A percentile compares a stretch with the other conserved stretches of the same genome.
Conservation (phyloP, 108 stramenopile genomes). For the Nitzschia sp. region DNA sequence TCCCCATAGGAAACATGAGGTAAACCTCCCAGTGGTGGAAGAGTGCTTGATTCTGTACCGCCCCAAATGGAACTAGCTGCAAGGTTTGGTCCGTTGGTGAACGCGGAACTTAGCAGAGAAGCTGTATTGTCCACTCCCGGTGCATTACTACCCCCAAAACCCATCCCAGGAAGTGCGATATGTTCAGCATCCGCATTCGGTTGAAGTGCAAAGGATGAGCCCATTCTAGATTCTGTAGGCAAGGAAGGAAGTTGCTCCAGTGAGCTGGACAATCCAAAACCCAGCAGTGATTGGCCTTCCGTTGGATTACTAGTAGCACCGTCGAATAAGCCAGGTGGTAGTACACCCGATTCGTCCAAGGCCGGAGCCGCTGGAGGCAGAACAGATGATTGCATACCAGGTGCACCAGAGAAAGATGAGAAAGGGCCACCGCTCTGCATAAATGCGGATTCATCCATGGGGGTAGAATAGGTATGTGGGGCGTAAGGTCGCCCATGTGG, state of each 20-base stretch:
- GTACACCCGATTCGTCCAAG: no score
- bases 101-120: conserved; percentile 9
- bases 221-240: conserved; percentile 7
- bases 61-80: conserved; percentile 13
- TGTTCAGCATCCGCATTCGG: conserved; percentile 2
- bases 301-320: not conserved
- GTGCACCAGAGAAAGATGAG: no score
- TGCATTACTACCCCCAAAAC: not conserved
- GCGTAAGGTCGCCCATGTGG: not conserved
- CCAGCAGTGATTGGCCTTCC: conserved; percentile 1
- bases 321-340: not conserved
- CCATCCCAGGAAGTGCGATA: not conserved
- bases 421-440: no score
- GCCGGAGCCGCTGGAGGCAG: no score
- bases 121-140: not conserved
- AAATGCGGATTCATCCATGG: no score
- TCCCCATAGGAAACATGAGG: conserved; percentile 3
- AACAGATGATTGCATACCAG: no score
- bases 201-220: conserved; percentile 12
- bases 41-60: not conserved
- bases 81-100: conserved; percentile 5
- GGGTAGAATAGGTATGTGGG: not conserved
- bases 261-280: not conserved
- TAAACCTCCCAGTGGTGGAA: not conserved
- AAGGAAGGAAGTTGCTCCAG: conserved; percentile 7